Conservation (phyloP, 2,329 filamentous ascomycete genomes). For the Emergomyces pasteurianus region DNA sequence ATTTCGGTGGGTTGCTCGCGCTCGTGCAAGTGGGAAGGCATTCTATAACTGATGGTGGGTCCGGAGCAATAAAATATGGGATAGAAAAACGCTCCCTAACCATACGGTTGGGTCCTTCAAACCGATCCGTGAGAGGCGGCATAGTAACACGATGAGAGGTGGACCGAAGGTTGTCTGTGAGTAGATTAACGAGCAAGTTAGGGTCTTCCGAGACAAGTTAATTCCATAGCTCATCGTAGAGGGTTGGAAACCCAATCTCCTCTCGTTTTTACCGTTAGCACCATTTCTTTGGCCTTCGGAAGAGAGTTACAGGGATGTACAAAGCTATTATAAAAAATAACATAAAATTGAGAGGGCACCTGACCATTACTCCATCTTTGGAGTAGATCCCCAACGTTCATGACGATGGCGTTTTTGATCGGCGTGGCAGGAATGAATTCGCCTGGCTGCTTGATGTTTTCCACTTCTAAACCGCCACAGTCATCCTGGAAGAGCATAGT, state of each 20-base stretch:
- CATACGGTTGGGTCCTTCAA: slow-evolving; percentile 30
- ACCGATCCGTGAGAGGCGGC: slow-evolving; percentile 31
- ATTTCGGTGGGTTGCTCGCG: slow-evolving; percentile 36
- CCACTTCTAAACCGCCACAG: slow-evolving; percentile 40
- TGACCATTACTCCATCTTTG: slow-evolving; percentile 41
- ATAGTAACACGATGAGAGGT: slow-evolving; percentile 43
- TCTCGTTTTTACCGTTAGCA: not conserved
- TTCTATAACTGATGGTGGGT: slow-evolving; percentile 40
- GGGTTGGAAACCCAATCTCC: not conserved
- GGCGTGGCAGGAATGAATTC: slow-evolving; percentile 32
- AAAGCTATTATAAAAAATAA: not conserved
- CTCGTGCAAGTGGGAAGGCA: slow-evolving; percentile 39
- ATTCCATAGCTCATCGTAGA: not conserved
- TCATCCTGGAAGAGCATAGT: slow-evolving; percentile 46
- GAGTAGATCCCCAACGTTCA: slow-evolving; percentile 41
- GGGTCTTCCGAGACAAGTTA: not conserved
- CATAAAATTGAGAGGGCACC: slow-evolving; percentile 2
- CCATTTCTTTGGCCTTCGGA: not conserved
- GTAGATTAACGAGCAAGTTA: slow-evolving; percentile 6
- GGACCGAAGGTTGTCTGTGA: slow-evolving; percentile 38
- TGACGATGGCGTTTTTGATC: slow-evolving; percentile 31
- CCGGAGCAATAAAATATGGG: slow-evolving; percentile 46
- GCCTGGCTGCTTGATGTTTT: slow-evolving; percentile 29
- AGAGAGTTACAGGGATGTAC: not conserved
- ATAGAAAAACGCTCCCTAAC: slow-evolving; percentile 46